Evolutionary conservation across 306 rosid genomes (phyloP).

Genomic region (Quercus variabilis): DNA sequence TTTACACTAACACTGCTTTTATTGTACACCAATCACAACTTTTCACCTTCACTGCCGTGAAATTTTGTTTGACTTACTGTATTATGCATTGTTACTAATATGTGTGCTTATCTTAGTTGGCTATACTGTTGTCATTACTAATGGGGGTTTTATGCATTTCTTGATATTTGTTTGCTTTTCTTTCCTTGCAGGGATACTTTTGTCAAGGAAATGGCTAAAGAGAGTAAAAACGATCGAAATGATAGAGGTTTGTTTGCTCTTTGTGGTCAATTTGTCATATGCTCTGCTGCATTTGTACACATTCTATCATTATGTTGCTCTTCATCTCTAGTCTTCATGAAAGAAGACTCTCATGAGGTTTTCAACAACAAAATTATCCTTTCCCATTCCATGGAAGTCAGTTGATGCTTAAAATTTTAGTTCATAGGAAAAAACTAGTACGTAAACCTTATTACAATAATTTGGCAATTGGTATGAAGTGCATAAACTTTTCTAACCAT

Average conservation of each 20-base stretch:
- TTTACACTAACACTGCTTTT: too few species aligned
- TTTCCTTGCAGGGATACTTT: conserved; percentile 74
- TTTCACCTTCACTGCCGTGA: too few species aligned
- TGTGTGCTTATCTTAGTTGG: not conserved
- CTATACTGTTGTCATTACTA: not conserved
- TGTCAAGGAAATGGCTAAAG: conserved; percentile 82
- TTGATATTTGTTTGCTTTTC: not conserved
- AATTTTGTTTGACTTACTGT: too few species aligned
- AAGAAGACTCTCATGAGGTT: not conserved
- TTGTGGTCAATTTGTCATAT: conserved; percentile 8
- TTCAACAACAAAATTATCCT: not conserved
- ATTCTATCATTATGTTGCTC: conserved; percentile 10
- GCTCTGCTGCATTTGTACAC: conserved; percentile 2
- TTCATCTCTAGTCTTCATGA: not conserved
- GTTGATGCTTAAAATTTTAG: not conserved
- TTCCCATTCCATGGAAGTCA: not conserved
- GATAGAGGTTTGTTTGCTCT: conserved; percentile 73
- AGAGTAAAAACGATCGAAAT: conserved; percentile 87
- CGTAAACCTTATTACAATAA: not conserved
- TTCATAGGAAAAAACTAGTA: not conserved
- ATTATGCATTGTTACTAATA: not conserved
- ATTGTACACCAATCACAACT: too few species aligned
- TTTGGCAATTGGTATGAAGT: not conserved
- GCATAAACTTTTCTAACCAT: not conserved
- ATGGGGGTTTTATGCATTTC: not conserved